Evolutionary conservation across 768 basidiomycete genomes (phyloP).

Genomic region (Calocybe cyanea): DNA sequence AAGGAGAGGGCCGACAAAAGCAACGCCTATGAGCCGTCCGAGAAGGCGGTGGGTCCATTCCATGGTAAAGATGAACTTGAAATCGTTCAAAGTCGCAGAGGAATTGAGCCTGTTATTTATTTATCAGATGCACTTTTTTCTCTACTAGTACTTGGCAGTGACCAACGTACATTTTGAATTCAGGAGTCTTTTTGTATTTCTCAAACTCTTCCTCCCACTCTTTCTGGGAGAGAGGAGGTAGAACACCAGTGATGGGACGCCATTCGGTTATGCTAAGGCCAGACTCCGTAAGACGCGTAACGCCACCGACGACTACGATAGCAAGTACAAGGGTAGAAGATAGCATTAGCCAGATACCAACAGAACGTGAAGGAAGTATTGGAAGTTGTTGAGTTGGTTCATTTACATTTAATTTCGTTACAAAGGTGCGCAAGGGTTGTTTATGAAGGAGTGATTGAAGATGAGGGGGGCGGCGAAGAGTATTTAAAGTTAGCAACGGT

Average conservation of each 20-base stretch:
- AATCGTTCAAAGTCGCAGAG: constrained; percentile 81
- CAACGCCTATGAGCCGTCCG: constrained; percentile 80
- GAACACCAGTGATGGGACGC: constrained; percentile 84
- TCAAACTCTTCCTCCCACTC: constrained; percentile 89
- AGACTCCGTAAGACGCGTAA: constrained; percentile 96
- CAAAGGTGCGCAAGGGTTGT: constrained; percentile 3
- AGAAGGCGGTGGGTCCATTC: constrained; percentile 96
- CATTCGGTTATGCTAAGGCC: constrained; percentile 98
- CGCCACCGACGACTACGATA: constrained; percentile 92
- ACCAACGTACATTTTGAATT: constrained; percentile 77
- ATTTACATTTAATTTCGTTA: background rate
- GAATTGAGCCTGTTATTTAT: constrained; percentile 85
- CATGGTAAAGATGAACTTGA: constrained; percentile 97
- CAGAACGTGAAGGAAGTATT: constrained; percentile 60
- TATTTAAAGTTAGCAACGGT: background rate
- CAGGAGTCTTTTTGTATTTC: constrained; percentile 92
- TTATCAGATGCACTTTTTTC: constrained; percentile 6
- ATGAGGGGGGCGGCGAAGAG: constrained; percentile 1
- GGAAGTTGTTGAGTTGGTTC: constrained; percentile 35
- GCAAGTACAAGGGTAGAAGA: constrained; percentile 86
- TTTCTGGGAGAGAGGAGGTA: constrained; percentile 72
- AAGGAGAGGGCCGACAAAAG: constrained; percentile 78
- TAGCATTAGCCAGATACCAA: constrained; percentile 81
- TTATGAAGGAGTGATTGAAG: constrained; percentile 7
- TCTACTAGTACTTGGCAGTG: background rate